These are phyloP conservation scores for Tuber brumale DNA, from an alignment of 495 filamentous ascomycete genomes.

Conservation along the genomic window DNA sequence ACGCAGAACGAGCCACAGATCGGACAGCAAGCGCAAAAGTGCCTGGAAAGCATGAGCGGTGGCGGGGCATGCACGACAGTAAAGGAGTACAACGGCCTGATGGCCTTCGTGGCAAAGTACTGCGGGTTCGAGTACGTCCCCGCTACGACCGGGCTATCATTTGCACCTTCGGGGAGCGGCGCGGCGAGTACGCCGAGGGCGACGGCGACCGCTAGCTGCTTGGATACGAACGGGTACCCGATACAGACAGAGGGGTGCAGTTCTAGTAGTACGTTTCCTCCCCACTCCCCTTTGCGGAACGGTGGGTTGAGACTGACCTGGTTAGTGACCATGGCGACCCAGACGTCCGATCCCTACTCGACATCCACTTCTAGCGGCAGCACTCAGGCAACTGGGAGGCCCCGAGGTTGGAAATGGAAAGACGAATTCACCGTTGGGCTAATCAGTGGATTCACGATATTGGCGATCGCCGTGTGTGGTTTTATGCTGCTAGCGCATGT, in stretches of 20 bases:
- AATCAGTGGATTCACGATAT: background rate
- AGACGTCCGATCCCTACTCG: background rate
- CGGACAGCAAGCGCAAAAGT: background rate
- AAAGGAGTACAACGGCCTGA: background rate
- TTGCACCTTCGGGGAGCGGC: background rate
- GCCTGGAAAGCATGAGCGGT: background rate
- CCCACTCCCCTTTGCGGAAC: background rate
- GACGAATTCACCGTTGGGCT: background rate
- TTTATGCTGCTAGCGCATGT: too few relatives aligned
- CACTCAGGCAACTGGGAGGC: fast-evolving
- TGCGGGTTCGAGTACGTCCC: background rate
- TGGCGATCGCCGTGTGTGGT: background rate
- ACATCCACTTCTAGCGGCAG: background rate
- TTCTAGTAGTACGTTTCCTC: background rate
- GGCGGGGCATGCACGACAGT: background rate
- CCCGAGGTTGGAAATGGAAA: too few relatives aligned
- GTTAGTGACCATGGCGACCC: background rate
- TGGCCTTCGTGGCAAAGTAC: background rate
- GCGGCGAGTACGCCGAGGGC: background rate
- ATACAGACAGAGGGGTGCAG: background rate
- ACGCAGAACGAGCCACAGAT: background rate
- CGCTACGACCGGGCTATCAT: background rate
- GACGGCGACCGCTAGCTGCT: background rate
- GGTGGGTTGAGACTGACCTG: background rate
- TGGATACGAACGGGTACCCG: background rate